A percentile compares a stretch with the other conserved stretches of the same genome.
These are phyloP conservation scores for Pezicula neosporulosa DNA, from an alignment of 2,329 filamentous ascomycete species.

Conservation along the genomic window DNA sequence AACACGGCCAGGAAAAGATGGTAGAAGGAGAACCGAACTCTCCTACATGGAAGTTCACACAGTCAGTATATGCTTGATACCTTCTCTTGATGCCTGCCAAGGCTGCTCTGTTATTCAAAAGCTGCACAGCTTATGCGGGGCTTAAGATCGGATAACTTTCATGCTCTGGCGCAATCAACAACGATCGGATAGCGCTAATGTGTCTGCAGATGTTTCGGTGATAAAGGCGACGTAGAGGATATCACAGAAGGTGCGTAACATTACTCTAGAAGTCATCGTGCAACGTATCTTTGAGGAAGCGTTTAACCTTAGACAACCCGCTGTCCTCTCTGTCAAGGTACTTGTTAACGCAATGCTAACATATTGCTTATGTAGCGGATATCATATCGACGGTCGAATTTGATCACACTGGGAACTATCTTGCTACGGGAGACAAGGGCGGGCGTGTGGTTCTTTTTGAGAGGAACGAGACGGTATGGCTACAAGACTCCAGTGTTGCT, in stretches of 20 bases:
- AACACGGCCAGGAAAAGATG: slow-evolving; percentile 61
- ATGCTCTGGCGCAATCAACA: background rate
- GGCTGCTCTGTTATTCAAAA: background rate
- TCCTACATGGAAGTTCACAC: slow-evolving; percentile 99
- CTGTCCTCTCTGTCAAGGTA: background rate
- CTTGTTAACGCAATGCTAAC: slow-evolving; percentile 9
- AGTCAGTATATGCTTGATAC: slow-evolving; percentile 43
- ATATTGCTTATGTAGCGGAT: slow-evolving; percentile 54
- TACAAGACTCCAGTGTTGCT: slow-evolving; percentile 1
- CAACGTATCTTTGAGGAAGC: background rate
- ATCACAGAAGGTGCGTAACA: slow-evolving; percentile 30
- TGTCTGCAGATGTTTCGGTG: slow-evolving; percentile 83
- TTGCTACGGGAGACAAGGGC: slow-evolving; percentile 87
- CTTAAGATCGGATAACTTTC: too few relatives aligned
- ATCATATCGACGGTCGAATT: slow-evolving; percentile 92
- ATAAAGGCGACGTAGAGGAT: slow-evolving; percentile 94
- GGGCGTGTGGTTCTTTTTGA: slow-evolving; percentile 83
- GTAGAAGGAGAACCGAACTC: slow-evolving; percentile 92
- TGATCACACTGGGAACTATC: slow-evolving; percentile 85
- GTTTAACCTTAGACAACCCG: slow-evolving; percentile 1
- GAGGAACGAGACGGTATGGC: slow-evolving; percentile 85
- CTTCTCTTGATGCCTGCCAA: background rate
- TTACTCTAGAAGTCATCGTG: background rate
- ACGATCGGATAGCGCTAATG: slow-evolving; percentile 18
- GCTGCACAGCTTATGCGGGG: too few relatives aligned